Evolutionary conservation across 1,284 basidiomycete species (phyloP).

Genomic region (Sphagnurus paluster): DNA sequence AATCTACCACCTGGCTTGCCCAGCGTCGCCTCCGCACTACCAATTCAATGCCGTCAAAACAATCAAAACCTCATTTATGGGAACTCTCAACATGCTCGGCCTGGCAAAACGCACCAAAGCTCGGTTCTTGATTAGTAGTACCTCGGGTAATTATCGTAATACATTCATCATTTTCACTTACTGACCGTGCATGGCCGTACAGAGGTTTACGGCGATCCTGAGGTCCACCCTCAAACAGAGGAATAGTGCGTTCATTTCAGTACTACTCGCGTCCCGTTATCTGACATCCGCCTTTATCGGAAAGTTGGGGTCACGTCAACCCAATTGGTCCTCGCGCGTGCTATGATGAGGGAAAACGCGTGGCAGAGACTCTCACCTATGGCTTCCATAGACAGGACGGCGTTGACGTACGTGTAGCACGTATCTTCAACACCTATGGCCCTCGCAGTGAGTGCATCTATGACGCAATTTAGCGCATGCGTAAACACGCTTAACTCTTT

Average conservation of each 20-base stretch:
- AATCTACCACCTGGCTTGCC: conserved; percentile 96
- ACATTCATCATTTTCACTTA: not conserved
- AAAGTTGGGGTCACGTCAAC: conserved; percentile 96
- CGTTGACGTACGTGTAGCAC: conserved; percentile 93
- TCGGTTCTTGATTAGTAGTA: conserved; percentile 93
- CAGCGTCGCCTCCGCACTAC: conserved; percentile 94
- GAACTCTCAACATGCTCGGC: conserved; percentile 96
- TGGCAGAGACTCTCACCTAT: conserved; percentile 93
- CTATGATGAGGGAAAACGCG: conserved; percentile 98
- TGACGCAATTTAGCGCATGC: conserved; percentile 1
- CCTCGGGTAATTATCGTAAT: conserved; percentile 63
- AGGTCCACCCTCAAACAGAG: conserved; percentile 94
- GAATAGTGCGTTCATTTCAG: conserved; percentile 70
- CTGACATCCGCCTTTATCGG: conserved; percentile 10
- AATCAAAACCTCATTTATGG: conserved; percentile 97
- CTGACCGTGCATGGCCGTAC: no score
- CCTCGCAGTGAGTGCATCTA: conserved; percentile 34
- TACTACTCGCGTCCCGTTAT: conserved; percentile 6
- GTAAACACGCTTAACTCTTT: not conserved
- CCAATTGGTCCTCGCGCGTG: conserved; percentile 96
- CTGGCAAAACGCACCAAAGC: conserved; percentile 98
- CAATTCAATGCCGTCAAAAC: conserved; percentile 96
- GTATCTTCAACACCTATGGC: conserved; percentile 92
- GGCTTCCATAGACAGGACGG: conserved; percentile 93
- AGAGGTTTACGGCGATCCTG: conserved; percentile 97